Percentiles rank a stretch among this genome's conserved stretches.
Evolutionary conservation across 805 yeast genomes (phyloP).

Genomic region (Wickerhamiella qilinensis): DNA sequence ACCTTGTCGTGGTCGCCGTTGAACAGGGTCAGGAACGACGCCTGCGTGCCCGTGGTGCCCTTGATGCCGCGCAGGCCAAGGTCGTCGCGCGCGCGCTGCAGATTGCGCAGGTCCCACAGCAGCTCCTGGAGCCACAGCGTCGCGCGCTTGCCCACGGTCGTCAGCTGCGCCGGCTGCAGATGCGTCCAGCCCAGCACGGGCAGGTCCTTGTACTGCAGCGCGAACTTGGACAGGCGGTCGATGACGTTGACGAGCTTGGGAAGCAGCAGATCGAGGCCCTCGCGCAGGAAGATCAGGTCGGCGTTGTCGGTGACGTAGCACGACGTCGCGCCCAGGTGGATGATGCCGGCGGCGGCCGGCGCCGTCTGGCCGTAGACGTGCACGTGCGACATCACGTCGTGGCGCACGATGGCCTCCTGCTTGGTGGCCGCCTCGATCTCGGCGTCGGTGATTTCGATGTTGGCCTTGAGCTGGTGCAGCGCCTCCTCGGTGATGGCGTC

Average conservation of each 20-base stretch:
- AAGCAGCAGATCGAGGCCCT: slow-evolving; percentile 83
- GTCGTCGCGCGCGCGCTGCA: slow-evolving; percentile 91
- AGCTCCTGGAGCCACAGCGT: slow-evolving; percentile 96
- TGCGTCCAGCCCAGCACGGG: slow-evolving; percentile 99
- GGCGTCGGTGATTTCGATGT: slow-evolving; percentile 76
- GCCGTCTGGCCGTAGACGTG: slow-evolving; percentile 85
- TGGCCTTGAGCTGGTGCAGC: slow-evolving; percentile 62
- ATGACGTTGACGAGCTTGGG: slow-evolving; percentile 94
- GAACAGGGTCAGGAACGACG: slow-evolving; percentile 84
- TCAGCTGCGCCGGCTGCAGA: slow-evolving; percentile 98
- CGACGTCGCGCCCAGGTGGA: slow-evolving; percentile 95
- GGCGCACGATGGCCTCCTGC: slow-evolving; percentile 96
- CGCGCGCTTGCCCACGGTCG: slow-evolving; percentile 97
- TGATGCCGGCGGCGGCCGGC: slow-evolving; percentile 95
- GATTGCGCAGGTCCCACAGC: slow-evolving; percentile 93
- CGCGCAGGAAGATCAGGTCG: slow-evolving; percentile 88
- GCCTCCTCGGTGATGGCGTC: slow-evolving; percentile 80
- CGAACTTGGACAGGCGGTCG: slow-evolving; percentile 75
- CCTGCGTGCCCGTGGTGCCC: slow-evolving; percentile 99
- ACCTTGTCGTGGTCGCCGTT: slow-evolving; percentile 96
- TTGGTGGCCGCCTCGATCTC: slow-evolving; percentile 77
- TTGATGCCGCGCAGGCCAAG: slow-evolving; percentile 94
- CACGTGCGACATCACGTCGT: slow-evolving; percentile 98
- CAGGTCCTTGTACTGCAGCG: slow-evolving; percentile 79
- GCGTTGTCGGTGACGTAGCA: slow-evolving; percentile 98